phyloP scores from a whole-genome alignment of 495 filamentous ascomycete species.

The Xylaria curta region DNA sequence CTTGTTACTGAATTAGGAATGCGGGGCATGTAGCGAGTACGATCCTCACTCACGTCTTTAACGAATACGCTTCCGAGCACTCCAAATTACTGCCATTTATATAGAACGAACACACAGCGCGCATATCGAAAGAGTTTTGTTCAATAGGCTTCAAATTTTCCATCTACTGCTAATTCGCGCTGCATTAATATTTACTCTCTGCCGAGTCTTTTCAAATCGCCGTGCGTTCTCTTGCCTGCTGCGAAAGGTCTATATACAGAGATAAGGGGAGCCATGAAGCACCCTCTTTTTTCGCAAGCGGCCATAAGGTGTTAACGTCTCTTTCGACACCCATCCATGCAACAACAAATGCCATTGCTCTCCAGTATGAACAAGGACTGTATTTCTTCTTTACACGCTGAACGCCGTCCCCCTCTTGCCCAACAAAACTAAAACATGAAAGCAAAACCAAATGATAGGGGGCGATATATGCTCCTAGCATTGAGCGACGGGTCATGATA shows the following conservation, averaged over 20 bases:
- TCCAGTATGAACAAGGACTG: slow-evolving; percentile 12
- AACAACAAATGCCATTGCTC: slow-evolving; percentile 19
- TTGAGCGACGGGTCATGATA: slow-evolving; percentile 2
- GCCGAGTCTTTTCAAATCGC: slow-evolving; percentile 1
- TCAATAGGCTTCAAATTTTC: slow-evolving; percentile 8
- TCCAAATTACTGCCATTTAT: background rate
- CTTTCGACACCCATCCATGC: slow-evolving; percentile 22
- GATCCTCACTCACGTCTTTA: background rate
- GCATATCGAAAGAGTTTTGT: background rate
- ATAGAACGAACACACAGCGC: background rate
- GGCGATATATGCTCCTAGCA: slow-evolving; percentile 2
- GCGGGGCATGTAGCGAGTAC: background rate
- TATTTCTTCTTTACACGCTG: slow-evolving; percentile 26
- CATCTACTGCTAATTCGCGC: slow-evolving; percentile 17
- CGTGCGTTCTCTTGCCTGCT: slow-evolving; percentile 7
- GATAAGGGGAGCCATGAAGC: background rate
- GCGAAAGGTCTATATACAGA: slow-evolving; percentile 25
- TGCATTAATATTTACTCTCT: slow-evolving; percentile 25
- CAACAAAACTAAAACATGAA: slow-evolving; percentile 10
- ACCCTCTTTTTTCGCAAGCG: slow-evolving; percentile 4
- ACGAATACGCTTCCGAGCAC: background rate
- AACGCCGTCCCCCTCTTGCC: slow-evolving; percentile 26
- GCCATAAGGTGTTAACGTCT: slow-evolving; percentile 5
- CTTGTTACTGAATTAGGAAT: background rate
- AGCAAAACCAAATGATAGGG: slow-evolving; percentile 9